Conservation (phyloP, 805 yeast species). For the Saturnispora serradocipensis region DNA sequence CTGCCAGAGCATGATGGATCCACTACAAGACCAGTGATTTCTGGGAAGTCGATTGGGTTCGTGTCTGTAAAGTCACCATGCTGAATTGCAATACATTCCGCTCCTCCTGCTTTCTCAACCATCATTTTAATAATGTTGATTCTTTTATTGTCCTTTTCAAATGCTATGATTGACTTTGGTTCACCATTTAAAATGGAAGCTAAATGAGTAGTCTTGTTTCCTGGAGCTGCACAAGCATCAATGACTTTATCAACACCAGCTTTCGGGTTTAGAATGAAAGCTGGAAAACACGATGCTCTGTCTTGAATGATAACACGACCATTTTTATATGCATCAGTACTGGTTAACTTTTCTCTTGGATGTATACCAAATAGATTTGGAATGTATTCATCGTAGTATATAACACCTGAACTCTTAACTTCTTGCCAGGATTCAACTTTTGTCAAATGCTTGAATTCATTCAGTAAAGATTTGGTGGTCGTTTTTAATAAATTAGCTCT, state of each 20-base stretch:
- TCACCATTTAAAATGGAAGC: constrained; percentile 51
- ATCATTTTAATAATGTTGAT: constrained; percentile 62
- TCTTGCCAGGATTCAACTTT: constrained; percentile 39
- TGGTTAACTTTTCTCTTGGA: constrained; percentile 62
- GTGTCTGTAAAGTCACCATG: constrained; percentile 55
- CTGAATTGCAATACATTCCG: constrained; percentile 32
- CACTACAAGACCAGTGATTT: constrained; percentile 73
- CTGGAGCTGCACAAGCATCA: constrained; percentile 98
- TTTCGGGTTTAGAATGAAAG: constrained; percentile 59
- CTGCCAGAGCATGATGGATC: constrained; percentile 98
- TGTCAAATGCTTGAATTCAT: constrained; percentile 36
- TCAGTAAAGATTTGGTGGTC: constrained; percentile 30
- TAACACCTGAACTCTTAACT: constrained; percentile 36
- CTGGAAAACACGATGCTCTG: constrained; percentile 95
- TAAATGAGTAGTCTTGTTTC: constrained; percentile 90
- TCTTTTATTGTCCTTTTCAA: constrained; percentile 75
- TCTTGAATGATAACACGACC: constrained; percentile 91
- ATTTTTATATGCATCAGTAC: constrained; percentile 54
- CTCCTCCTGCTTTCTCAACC: constrained; percentile 71
- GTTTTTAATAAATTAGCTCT: constrained; percentile 59
- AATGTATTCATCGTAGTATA: constrained; percentile 65
- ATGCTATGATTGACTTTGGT: constrained; percentile 56
- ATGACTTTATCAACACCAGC: constrained; percentile 53
- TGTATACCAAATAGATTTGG: constrained; percentile 76
- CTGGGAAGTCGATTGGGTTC: constrained; percentile 47